Evolutionary conservation across 1,284 basidiomycete genomes (phyloP), one percentile per base, ranked within the genome.

Genomic region (Moesziomyces globuligerus): DNA sequence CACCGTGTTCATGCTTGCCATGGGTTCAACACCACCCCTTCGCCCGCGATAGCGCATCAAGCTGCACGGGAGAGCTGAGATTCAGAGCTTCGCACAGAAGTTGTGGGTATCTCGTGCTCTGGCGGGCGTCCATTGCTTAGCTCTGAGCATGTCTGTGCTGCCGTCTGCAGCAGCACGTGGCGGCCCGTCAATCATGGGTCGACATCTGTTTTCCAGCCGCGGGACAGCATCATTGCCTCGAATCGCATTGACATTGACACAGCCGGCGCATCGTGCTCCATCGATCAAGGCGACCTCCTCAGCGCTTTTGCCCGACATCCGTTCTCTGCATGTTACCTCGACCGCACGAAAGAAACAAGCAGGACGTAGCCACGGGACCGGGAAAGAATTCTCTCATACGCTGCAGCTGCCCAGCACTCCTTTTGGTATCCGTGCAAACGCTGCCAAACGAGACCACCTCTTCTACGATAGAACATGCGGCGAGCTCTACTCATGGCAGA

Each of bases 401-500:
- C 85, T 98, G 7, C 86, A 89, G 4, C 87, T 98, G 5, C 95
- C 95, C 0, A 90, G 89, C 79, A 96, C 94, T 0, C 72, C 85
- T 0, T 93, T 98, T 79, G 88, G 91, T 0, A 86, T 94, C 51
- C 88, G 91, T 82, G 86, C 87, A 9, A 89, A 93, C 76, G 88
- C 90, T 3, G 85, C 86, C 9, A 87, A 88, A 56, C 87, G 87
- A 34, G 89, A 91, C 58, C 83, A 85, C 21, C 84, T 86, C 18
- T 90, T 90, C 74, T 86, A 88, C 50, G 82, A 84, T 34, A 86
- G 88, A 67, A 92, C 91, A 1, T 90, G 90, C 34, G 88, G 89
- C 29, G 87, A 87, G 3, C 85, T 98, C 13, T 98, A 98, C 81
- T 84, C 85, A 25, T 91, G 90, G 90, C 96, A 98, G 89, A 37